Conservation (phyloP, 176 grass and related monocot genomes). For the Pontederia crassipes region DNA sequence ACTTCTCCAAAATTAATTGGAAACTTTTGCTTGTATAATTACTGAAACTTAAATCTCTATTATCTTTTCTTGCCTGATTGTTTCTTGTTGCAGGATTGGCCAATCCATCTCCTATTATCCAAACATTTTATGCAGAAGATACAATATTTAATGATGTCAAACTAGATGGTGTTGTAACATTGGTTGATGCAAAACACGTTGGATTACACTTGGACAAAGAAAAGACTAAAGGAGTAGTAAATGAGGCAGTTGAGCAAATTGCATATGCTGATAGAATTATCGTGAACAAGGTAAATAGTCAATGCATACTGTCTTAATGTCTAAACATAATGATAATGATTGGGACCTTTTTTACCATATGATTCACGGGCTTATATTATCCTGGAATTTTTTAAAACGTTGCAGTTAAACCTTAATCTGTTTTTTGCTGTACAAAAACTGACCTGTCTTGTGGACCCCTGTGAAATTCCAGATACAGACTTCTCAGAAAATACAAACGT, state of each 20-base stretch:
- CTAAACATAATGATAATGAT: neutral
- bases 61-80: constrained; percentile 2
- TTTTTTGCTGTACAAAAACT: too few relatives aligned
- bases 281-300: constrained; percentile 72
- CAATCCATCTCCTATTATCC: constrained; percentile 91
- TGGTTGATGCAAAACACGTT: constrained; percentile 95
- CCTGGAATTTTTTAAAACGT: too few relatives aligned
- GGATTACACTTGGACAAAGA: constrained; percentile 73
- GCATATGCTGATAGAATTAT: constrained; percentile 97
- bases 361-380: too few relatives aligned
- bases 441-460: too few relatives aligned
- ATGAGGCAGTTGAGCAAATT: constrained; percentile 94
- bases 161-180: constrained; percentile 92
- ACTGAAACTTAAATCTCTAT: neutral
- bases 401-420: too few relatives aligned
- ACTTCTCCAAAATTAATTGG: neutral
- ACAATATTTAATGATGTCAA: constrained; percentile 89
- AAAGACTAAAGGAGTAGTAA: constrained; percentile 91
- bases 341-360: too few relatives aligned
- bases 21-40: neutral
- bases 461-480: too few relatives aligned
- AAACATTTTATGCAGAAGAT: constrained; percentile 96
- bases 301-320: neutral
- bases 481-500: too few relatives aligned
- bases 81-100: constrained; percentile 54